phyloP scores from a whole-genome alignment of 1,284 basidiomycete genomes.

The Heliocybe sulcata region DNA sequence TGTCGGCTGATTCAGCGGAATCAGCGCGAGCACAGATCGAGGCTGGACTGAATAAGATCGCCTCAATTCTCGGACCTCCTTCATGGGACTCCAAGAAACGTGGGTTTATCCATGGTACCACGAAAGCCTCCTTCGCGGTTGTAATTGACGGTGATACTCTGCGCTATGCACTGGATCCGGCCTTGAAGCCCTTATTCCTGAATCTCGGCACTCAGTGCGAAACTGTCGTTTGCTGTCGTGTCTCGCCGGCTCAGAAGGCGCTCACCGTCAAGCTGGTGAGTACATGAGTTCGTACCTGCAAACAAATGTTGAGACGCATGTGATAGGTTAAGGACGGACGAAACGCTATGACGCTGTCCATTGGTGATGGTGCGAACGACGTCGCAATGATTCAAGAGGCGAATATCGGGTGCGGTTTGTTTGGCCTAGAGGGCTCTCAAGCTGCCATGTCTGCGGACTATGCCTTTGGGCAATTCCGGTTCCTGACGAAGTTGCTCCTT shows the following conservation, averaged over 20 bases:
- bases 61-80: constrained; percentile 67
- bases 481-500: constrained; percentile 85
- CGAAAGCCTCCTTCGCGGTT: constrained; percentile 78
- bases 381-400: constrained; percentile 99
- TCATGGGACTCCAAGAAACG: constrained; percentile 48
- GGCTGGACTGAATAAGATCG: constrained; percentile 91
- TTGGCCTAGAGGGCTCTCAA: constrained; percentile 94
- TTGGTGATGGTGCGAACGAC: constrained; percentile 95
- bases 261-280: constrained; percentile 86
- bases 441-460: constrained; percentile 99
- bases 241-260: constrained; percentile 95
- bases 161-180: constrained; percentile 70
- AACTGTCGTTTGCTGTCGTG: constrained; percentile 95
- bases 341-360: constrained; percentile 93
- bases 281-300: constrained; percentile 9
- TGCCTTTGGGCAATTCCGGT: constrained; percentile 96
- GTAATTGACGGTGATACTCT: constrained; percentile 97
- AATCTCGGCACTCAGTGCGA: constrained; percentile 93
- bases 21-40: constrained; percentile 85
- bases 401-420: constrained; percentile 91
- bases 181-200: constrained; percentile 83
- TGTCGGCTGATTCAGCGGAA: constrained; percentile 77
- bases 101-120: constrained; percentile 55
- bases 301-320: constrained; percentile 5
- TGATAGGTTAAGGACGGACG: constrained; percentile 87